phyloP scores from a whole-genome alignment of 768 basidiomycete species.

The Lactarius sp. region DNA sequence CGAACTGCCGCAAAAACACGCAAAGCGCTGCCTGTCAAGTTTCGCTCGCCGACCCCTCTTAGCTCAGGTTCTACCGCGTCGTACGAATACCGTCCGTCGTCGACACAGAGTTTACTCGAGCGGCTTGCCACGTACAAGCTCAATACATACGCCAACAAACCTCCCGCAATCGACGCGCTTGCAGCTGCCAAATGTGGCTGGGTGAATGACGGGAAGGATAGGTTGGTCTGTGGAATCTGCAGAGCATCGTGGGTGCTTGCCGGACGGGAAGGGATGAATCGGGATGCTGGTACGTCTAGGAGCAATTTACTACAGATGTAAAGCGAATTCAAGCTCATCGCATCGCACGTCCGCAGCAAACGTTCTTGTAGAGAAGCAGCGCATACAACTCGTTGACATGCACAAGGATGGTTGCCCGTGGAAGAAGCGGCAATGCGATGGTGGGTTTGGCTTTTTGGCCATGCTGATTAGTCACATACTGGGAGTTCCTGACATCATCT shows the following conservation, averaged over 20 bases:
- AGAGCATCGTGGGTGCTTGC: slow-evolving; percentile 68
- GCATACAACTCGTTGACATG: slow-evolving; percentile 53
- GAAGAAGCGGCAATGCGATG: slow-evolving; percentile 75
- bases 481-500: neutral
- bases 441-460: slow-evolving; percentile 39
- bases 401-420: slow-evolving; percentile 85
- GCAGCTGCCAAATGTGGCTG: slow-evolving; percentile 80
- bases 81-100: slow-evolving; percentile 75
- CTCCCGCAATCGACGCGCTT: slow-evolving; percentile 65
- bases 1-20: slow-evolving; percentile 56
- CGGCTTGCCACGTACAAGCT: slow-evolving; percentile 77
- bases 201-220: slow-evolving; percentile 78
- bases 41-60: slow-evolving; percentile 33
- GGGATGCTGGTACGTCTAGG: slow-evolving; percentile 67
- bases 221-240: slow-evolving; percentile 70
- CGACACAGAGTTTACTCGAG: slow-evolving; percentile 63
- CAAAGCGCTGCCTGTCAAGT: slow-evolving; percentile 45
- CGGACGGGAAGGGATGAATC: slow-evolving; percentile 62
- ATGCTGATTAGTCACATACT: neutral
- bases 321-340: neutral
- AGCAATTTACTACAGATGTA: slow-evolving; percentile 19
- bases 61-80: slow-evolving; percentile 31
- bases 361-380: slow-evolving; percentile 70
- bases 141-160: slow-evolving; percentile 76
- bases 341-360: slow-evolving; percentile 44